These are phyloP conservation scores for Populus hybrid DNA, from an alignment of 441 rosid genomes.

Conservation along the genomic window DNA sequence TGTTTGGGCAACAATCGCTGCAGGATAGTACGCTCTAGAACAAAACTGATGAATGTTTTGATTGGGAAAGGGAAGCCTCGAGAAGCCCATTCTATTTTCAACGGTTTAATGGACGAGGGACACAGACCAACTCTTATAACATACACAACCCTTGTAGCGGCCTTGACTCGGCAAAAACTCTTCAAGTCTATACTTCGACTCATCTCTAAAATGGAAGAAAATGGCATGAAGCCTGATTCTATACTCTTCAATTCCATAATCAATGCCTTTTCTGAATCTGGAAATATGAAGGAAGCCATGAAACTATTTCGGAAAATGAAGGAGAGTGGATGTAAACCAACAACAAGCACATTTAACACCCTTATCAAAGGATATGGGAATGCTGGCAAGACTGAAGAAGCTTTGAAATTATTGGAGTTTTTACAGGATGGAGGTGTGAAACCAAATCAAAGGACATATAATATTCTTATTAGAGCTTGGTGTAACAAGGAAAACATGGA, in stretches of 20 bases:
- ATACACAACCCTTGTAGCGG: constrained; percentile 74
- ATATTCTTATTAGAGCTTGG: constrained; percentile 80
- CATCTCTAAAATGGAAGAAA: constrained; percentile 62
- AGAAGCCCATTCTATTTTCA: constrained; percentile 66
- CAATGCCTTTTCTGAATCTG: constrained; percentile 84
- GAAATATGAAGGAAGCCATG: constrained; percentile 77
- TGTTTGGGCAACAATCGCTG: constrained; percentile 62
- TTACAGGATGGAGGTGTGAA: constrained; percentile 46
- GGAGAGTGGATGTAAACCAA: constrained; percentile 71
- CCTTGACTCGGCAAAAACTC: constrained; percentile 63
- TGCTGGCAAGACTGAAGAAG: constrained; percentile 67
- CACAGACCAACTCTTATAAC: constrained; percentile 84
- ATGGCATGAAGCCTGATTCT: constrained; percentile 73
- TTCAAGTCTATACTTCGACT: constrained; percentile 60
- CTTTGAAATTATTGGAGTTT: constrained; percentile 62
- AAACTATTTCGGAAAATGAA: constrained; percentile 74
- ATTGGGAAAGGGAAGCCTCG: constrained; percentile 71
- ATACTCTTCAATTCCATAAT: constrained; percentile 91
- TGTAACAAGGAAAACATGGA: constrained; percentile 58
- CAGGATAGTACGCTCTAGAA: constrained; percentile 68
- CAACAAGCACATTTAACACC: constrained; percentile 77
- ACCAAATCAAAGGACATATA: constrained; percentile 77
- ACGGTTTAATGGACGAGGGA: constrained; percentile 65
- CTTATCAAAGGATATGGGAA: constrained; percentile 87
- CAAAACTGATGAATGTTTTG: constrained; percentile 75